Evolutionary conservation across 2,329 filamentous ascomycete species (phyloP).

Genomic region (Aspergillus melleus): DNA sequence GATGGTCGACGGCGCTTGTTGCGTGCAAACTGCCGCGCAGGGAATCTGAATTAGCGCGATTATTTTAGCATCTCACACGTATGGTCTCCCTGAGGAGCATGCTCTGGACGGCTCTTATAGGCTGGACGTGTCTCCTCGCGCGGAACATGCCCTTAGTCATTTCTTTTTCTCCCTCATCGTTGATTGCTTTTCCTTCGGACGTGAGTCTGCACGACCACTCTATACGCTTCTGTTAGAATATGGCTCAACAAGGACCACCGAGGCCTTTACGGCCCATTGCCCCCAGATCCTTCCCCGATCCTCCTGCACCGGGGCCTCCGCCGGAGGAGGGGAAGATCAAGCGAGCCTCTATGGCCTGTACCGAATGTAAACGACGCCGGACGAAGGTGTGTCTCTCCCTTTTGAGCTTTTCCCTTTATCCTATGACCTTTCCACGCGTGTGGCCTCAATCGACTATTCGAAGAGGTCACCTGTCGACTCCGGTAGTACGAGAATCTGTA

Average conservation of each 20-base stretch:
- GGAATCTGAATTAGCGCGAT: slow-evolving; percentile 3
- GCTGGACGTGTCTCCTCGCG: slow-evolving; percentile 14
- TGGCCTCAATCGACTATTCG: background rate
- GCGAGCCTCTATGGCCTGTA: slow-evolving; percentile 39
- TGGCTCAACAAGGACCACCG: slow-evolving; percentile 28
- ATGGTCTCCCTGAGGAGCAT: slow-evolving; percentile 7
- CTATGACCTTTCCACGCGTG: background rate
- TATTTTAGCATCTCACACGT: background rate
- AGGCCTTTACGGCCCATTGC: slow-evolving; percentile 34
- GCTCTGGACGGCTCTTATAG: background rate
- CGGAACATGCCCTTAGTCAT: slow-evolving; percentile 12
- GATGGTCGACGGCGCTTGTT: background rate
- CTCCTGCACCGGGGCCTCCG: slow-evolving; percentile 15
- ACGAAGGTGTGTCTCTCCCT: slow-evolving; percentile 33
- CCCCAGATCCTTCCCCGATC: slow-evolving; percentile 25
- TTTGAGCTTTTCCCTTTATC: background rate
- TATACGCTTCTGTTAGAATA: slow-evolving; percentile 15
- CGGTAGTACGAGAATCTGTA: background rate
- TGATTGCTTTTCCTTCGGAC: slow-evolving; percentile 4
- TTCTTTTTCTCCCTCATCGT: slow-evolving; percentile 3
- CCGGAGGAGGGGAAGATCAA: slow-evolving; percentile 35
- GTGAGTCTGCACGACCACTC: background rate
- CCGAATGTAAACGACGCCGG: slow-evolving; percentile 38
- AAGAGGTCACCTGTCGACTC: slow-evolving; percentile 9
- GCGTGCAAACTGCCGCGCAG: slow-evolving; percentile 1